Evolutionary conservation across 148 eudicot genomes (phyloP).

Genomic region (Silene latifolia): DNA sequence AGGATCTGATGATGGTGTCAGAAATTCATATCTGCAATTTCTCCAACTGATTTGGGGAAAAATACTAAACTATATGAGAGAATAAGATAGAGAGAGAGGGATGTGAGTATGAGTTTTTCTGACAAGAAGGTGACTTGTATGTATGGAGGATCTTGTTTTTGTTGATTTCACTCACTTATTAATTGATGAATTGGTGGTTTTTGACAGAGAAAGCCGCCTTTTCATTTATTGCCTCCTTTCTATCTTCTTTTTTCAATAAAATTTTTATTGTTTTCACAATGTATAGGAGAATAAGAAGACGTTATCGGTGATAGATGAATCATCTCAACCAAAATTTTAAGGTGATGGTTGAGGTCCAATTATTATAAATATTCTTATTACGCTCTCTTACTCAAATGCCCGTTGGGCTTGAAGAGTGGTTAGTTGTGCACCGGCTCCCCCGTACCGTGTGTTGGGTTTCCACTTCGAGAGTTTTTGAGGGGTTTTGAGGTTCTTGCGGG

Average conservation of each 20-base stretch:
- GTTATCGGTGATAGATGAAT: too few relatives aligned
- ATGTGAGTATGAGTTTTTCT: constrained; percentile 17
- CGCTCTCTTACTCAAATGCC: too few relatives aligned
- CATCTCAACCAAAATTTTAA: too few relatives aligned
- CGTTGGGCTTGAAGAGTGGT: too few relatives aligned
- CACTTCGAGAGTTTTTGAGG: too few relatives aligned
- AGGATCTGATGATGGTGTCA: constrained; percentile 28
- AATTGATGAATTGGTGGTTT: neutral
- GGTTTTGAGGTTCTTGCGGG: too few relatives aligned
- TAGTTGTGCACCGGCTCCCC: too few relatives aligned
- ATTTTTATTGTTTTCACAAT: too few relatives aligned
- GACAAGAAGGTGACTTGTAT: constrained; percentile 31
- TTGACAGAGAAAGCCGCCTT: constrained; percentile 20
- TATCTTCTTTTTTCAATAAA: neutral
- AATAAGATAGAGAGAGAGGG: constrained; percentile 12
- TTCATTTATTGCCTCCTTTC: constrained; percentile 2
- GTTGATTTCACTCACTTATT: constrained; percentile 14
- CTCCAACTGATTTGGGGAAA: constrained; percentile 39
- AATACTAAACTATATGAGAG: constrained; percentile 27
- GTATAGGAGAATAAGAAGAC: too few relatives aligned
- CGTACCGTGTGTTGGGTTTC: too few relatives aligned
- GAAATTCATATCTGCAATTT: constrained; percentile 31
- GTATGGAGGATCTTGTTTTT: constrained; percentile 12
- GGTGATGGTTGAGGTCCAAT: too few relatives aligned
- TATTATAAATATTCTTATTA: too few relatives aligned